Base-by-base conservation (phyloP, 768 basidiomycete species). In the Wakefieldia striispora region DNA sequence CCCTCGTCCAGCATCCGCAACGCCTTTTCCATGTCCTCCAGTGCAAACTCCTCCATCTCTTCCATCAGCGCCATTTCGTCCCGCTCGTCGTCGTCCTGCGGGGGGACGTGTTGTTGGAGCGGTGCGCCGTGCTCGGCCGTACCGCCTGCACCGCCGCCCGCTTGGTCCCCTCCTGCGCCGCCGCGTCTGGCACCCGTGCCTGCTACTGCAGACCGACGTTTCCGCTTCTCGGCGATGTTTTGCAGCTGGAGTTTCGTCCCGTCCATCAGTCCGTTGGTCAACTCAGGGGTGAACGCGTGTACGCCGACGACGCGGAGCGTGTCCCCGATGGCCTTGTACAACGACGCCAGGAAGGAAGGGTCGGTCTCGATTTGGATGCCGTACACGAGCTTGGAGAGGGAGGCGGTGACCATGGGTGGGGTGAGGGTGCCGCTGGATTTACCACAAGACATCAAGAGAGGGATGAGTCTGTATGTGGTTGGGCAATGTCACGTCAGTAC, bases 41-140 rank as follows among this genome's bases (percentile, higher is more conserved):
- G 63, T 56, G 82, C 85, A 60, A 86, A 89, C 48, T 88, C 88
- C 64, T 90, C 89, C 70, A 90, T 83, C 73, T 92, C 88, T 65
- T 91, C 87, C 34, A 88, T 61, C 45, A 90, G 63, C 63, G 78
- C 79, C 56, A 88, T 67, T 54, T 91, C 88, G 53, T 90, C 86
- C 49, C 72, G 70, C 43, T 89, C 86, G 46, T 82, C 78, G 47
- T 73, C 72, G 38, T 52, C 59, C 3, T 24, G 45, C 2, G n/a
- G 36, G 5, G 7, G 21, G 2, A 16, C 33, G 19, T 33, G 23
- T 17, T 4, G 47, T 12, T 12, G 47, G 9, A 6, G 14, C 5
- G 5, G 41, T 23, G 31, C 13, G 33, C 33, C 33, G 14, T 14
- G 33, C 14, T 33, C 33, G 33, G 13, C 16, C 33, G 33, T 16